Evolutionary conservation across 2,329 filamentous ascomycete genomes (phyloP).

Genomic region (Botrytis fragariae): DNA sequence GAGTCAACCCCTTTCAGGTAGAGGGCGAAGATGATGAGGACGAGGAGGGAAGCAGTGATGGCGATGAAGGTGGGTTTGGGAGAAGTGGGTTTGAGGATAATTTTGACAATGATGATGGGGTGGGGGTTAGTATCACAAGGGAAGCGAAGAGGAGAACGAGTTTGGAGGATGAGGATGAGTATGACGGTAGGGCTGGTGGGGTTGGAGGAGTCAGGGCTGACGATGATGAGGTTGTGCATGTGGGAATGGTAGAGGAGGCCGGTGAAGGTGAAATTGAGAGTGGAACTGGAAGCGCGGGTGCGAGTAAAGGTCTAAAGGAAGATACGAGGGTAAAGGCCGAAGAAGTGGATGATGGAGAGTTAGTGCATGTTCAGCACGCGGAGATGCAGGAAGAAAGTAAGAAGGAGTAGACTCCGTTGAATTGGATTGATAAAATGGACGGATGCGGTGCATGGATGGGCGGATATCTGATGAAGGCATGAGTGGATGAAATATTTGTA

Average conservation of each 20-base stretch:
- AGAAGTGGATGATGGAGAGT: constrained; percentile 25
- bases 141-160: constrained; percentile 39
- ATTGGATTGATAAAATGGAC: not conserved
- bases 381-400: constrained; percentile 30
- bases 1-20: constrained; percentile 37
- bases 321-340: not conserved
- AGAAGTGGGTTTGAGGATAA: constrained; percentile 17
- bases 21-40: constrained; percentile 37
- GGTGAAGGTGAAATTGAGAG: not conserved
- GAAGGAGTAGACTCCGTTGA: constrained; percentile 8
- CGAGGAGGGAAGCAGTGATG: constrained; percentile 32
- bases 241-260: constrained; percentile 17
- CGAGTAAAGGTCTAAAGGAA: not conserved
- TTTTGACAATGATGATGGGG: constrained; percentile 16
- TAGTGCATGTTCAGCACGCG: constrained; percentile 33
- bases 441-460: not conserved
- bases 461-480: not conserved
- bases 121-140: constrained; percentile 32
- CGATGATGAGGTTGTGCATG: constrained; percentile 31
- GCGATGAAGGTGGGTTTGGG: constrained; percentile 23
- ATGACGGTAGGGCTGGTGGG: constrained; percentile 35
- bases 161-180: constrained; percentile 38
- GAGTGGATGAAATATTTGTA: constrained; percentile 2
- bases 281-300: not conserved
- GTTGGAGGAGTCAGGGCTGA: constrained; percentile 25